Evolutionary conservation across 306 rosid species (phyloP), one percentile per base, ranked within the genome.

Genomic region (Herpetospermum pedunculosum): DNA sequence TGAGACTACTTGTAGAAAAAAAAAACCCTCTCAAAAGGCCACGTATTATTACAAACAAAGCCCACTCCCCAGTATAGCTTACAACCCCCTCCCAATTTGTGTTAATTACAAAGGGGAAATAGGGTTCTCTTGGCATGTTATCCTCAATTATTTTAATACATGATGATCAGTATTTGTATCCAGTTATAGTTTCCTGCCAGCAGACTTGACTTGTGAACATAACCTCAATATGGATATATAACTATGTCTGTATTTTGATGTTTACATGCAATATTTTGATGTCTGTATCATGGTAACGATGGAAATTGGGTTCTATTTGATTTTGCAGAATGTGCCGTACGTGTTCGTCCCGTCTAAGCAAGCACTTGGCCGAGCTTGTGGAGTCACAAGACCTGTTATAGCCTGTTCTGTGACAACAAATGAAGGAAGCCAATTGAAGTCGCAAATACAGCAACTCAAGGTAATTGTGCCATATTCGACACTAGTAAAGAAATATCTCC

Each of bases 291-390:
- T 25, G 34, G 70, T 63, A n/a, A 34, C 2, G 18, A 60, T 60
- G 46, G 3, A 63, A n/a, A 18, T 8, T 35, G 15, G 70, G 7
- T 74, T 64, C 77, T 34, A 57, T 64, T 37, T 65, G 49, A 65
- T 53, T 72, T 78, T 67, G 72, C 38, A 91, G 97, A 91, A 93
- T 76, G 98, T 91, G n/a, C 96, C 94, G 5, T 89, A 93, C 1
- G 94, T 93, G 10, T 93, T 93, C 14, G 91, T 93, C 73, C 92
- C 92, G 2, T 93, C 98, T 1, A 93, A 93, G 74, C 97, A 93
- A 88, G 97, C 97, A 41, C 97, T 91, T 65, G 98, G 96, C 5
- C 85, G 97, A 48, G 98, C 97, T 2, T 91, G 98, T 50, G 98
- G 98, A 3, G 97, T 93, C 25, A 89, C 97, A 1, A 82, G 98